Evolutionary conservation across 106 monocot genomes (phyloP).

Genomic region (Allium sativum): DNA sequence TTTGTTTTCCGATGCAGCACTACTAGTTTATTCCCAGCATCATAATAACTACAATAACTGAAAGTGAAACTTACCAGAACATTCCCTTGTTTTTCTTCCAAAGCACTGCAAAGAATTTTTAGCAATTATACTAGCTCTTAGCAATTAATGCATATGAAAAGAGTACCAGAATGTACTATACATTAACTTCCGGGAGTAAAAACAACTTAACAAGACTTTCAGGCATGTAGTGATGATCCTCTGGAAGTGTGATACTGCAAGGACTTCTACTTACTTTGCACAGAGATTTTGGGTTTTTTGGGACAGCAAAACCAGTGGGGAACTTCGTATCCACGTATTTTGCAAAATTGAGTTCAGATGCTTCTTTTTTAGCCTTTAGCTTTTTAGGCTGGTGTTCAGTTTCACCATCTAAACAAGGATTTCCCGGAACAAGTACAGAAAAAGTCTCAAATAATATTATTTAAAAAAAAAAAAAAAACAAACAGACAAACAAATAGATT

Average conservation of each 20-base stretch:
- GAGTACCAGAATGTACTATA: conserved; percentile 12
- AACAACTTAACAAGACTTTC: conserved; percentile 79
- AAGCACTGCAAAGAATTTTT: conserved; percentile 47
- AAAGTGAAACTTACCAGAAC: conserved; percentile 29
- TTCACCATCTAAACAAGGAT: conserved; percentile 17
- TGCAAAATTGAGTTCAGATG: conserved; percentile 51
- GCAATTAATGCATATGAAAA: not conserved
- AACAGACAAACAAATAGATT: not conserved
- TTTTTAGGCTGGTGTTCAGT: conserved; percentile 37
- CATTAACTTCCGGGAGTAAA: conserved; percentile 62
- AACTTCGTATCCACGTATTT: conserved; percentile 42
- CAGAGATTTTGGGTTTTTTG: conserved; percentile 56
- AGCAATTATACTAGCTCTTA: not conserved
- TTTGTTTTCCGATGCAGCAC: not conserved
- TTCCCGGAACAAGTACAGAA: conserved; percentile 37
- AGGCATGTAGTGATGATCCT: conserved; percentile 90
- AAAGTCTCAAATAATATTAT: not conserved
- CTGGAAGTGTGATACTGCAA: conserved; percentile 67
- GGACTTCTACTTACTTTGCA: conserved; percentile 34
- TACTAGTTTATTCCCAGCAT: not conserved
- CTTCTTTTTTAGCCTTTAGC: conserved; percentile 31
- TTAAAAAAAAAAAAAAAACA: not conserved
- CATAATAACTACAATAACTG: not conserved
- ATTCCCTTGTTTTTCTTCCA: conserved; percentile 42
- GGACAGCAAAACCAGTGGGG: conserved; percentile 43